Conservation (phyloP, 306 rosid species). For the Vigna radiata region DNA sequence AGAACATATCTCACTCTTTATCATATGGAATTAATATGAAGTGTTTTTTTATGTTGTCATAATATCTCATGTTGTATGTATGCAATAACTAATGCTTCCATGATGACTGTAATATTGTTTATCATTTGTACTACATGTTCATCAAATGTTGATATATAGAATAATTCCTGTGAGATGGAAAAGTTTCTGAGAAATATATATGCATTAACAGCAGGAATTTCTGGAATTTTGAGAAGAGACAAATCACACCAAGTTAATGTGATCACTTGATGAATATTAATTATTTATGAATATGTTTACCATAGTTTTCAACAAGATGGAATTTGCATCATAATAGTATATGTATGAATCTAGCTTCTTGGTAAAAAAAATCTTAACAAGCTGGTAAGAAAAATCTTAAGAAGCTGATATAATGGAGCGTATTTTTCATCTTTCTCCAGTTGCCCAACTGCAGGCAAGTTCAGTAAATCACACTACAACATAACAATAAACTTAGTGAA, state of each 20-base stretch:
- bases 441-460: constrained; percentile 81
- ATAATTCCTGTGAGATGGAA: constrained; percentile 1
- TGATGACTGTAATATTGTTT: constrained; percentile 1
- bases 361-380: no score
- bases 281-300: no score
- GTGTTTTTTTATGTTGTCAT: not conserved
- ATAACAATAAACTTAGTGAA: constrained; percentile 32
- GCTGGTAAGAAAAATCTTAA: constrained; percentile 80
- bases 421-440: constrained; percentile 90
- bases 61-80: not conserved
- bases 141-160: not conserved
- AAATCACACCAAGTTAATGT: no score
- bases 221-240: not conserved
- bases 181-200: not conserved
- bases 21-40: no score
- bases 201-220: not conserved
- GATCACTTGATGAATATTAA: no score
- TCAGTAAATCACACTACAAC: constrained; percentile 88
- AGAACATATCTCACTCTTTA: not conserved
- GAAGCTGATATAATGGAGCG: constrained; percentile 79
- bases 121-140: not conserved
- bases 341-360: no score
- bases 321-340: no score
- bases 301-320: no score
- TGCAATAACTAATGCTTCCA: not conserved